phyloP scores from a whole-genome alignment of 2,329 filamentous ascomycete genomes.

The Davidsoniella virescens region DNA sequence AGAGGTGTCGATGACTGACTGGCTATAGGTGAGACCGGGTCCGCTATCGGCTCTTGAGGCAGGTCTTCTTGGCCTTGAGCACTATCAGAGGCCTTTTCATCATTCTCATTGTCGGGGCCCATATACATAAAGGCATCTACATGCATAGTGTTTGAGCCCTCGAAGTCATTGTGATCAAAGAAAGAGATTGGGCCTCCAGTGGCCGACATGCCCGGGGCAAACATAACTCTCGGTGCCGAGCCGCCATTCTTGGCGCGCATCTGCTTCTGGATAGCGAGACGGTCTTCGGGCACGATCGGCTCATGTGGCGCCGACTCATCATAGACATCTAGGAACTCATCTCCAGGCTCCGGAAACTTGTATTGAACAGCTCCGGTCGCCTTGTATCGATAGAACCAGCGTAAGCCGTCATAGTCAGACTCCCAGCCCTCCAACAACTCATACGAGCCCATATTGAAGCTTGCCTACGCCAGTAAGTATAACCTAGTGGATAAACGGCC shows the following conservation, averaged over 20 bases:
- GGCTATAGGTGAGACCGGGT: neutral
- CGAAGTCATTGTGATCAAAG: conserved; percentile 21
- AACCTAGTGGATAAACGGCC: no score
- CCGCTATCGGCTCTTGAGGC: neutral
- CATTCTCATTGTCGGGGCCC: conserved; percentile 25
- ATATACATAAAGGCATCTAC: conserved; percentile 38
- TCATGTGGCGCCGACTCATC: conserved; percentile 19
- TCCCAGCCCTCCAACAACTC: conserved; percentile 39
- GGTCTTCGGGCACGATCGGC: conserved; percentile 34
- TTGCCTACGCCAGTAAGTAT: no score
- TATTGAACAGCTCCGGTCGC: conserved; percentile 38
- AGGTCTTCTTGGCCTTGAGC: neutral
- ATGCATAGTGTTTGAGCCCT: conserved; percentile 28
- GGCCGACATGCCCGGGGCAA: conserved; percentile 13
- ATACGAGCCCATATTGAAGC: conserved; percentile 19
- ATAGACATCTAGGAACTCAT: conserved; percentile 35
- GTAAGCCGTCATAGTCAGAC: conserved; percentile 38
- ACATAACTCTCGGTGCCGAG: conserved; percentile 3
- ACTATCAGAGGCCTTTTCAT: neutral
- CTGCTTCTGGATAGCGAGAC: conserved; percentile 35
- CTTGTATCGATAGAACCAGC: conserved; percentile 43
- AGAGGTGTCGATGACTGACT: conserved; percentile 9
- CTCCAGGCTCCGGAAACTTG: conserved; percentile 38
- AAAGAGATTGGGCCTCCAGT: conserved; percentile 14
- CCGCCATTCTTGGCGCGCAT: conserved; percentile 20